Percentiles rank a stretch among this genome's conserved stretches.
These are phyloP conservation scores for Geranium rotundifolium DNA, from an alignment of 345 rosid species.

Conservation along the genomic window DNA sequence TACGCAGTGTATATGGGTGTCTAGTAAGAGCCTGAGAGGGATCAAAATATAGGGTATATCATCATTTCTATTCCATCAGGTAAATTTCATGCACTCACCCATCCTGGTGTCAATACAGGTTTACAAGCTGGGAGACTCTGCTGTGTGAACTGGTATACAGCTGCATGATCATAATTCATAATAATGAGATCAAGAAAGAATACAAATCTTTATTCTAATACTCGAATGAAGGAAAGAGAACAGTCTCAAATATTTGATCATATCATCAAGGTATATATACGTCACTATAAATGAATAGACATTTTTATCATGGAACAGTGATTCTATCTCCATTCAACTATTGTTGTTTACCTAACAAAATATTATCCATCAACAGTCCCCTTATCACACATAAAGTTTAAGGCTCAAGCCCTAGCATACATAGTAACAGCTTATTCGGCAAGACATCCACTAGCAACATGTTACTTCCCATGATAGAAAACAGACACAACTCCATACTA, in stretches of 20 bases:
- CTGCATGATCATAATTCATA: slow-evolving; percentile 24
- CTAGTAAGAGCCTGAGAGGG: not conserved
- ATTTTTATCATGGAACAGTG: no score
- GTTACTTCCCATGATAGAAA: not conserved
- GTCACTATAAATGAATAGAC: no score
- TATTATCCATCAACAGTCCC: no score
- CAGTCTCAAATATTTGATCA: not conserved
- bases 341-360: no score
- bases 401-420: no score
- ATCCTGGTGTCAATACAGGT: slow-evolving; percentile 65
- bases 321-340: no score
- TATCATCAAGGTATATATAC: no score
- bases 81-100: slow-evolving; percentile 32
- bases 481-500: not conserved
- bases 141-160: slow-evolving; percentile 50
- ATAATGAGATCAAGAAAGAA: not conserved
- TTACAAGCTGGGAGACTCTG: slow-evolving; percentile 84
- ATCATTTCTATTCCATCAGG: not conserved
- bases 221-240: not conserved
- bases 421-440: not conserved
- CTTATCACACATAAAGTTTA: no score
- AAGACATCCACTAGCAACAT: not conserved
- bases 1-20: not conserved
- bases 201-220: not conserved
- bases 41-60: no score